phyloP scores from a whole-genome alignment of 2,329 filamentous ascomycete genomes.

The Ophiognomonia clavigignenti-juglandacearum region DNA sequence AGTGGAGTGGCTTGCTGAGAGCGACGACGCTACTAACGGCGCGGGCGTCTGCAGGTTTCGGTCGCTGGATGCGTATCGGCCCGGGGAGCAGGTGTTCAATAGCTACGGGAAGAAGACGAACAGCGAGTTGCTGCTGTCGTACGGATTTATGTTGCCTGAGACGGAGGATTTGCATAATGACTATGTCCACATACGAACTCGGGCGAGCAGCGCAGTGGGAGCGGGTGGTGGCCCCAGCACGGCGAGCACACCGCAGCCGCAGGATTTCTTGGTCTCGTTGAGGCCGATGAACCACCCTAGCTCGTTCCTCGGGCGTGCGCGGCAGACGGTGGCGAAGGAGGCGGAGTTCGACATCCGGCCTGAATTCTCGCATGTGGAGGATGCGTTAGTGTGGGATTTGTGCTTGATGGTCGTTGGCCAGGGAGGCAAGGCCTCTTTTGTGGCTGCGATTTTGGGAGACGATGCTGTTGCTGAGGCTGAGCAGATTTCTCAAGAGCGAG shows the following conservation, averaged over 20 bases:
- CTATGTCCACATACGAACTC: constrained; percentile 52
- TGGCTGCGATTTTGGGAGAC: constrained; percentile 11
- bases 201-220: constrained; percentile 22
- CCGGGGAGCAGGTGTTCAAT: constrained; percentile 58
- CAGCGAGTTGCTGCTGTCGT: constrained; percentile 61
- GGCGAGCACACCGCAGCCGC: constrained; percentile 12
- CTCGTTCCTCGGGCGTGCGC: constrained; percentile 41
- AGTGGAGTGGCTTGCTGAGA: constrained; percentile 48
- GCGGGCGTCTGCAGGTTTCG: constrained; percentile 36
- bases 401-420: constrained; percentile 30
- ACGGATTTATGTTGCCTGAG: constrained; percentile 54
- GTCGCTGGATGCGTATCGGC: constrained; percentile 35
- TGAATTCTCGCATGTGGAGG: constrained; percentile 47
- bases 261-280: constrained; percentile 49
- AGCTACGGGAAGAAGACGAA: constrained; percentile 74
- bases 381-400: constrained; percentile 48
- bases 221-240: constrained; percentile 23
- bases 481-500: constrained; percentile 13
- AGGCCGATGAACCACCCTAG: constrained; percentile 42
- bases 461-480: background rate
- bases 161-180: constrained; percentile 50
- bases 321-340: constrained; percentile 26
- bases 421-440: constrained; percentile 18
- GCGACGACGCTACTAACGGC: constrained; percentile 31
- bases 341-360: constrained; percentile 25